These are phyloP conservation scores for Fusarium sacchari DNA, from an alignment of 2,329 filamentous ascomycete genomes.

Conservation along the genomic window DNA sequence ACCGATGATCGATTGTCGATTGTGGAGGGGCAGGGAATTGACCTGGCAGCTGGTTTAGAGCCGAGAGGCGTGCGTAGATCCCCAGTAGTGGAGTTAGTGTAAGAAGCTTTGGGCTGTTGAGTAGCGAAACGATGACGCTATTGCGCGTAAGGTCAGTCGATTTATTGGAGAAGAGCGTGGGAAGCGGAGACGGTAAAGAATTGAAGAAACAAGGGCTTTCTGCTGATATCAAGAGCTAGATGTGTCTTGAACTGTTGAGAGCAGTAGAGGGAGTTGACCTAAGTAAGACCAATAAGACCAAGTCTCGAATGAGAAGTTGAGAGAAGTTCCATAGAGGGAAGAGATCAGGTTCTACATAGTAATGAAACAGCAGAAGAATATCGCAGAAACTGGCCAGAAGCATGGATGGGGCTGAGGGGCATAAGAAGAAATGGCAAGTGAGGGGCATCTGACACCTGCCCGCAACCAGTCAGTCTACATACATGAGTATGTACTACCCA, in stretches of 20 bases:
- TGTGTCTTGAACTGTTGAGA: not conserved
- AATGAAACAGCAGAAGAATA: conserved; percentile 14
- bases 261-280: not conserved
- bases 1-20: conserved; percentile 29
- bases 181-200: conserved; percentile 23
- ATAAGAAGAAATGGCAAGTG: conserved; percentile 20
- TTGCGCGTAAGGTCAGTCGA: conserved; percentile 42
- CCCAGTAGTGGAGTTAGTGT: conserved; percentile 43
- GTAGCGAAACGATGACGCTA: conserved; percentile 44
- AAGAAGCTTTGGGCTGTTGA: conserved; percentile 38
- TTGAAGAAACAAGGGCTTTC: conserved; percentile 18
- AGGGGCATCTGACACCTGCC: conserved; percentile 26
- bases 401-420: conserved; percentile 20
- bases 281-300: not conserved
- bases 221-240: conserved; percentile 4
- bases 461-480: conserved; percentile 10
- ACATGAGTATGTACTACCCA: not conserved
- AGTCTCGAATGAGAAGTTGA: not conserved
- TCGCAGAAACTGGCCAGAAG: conserved; percentile 21
- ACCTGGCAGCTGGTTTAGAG: conserved; percentile 36
- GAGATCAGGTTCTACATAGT: conserved; percentile 9
- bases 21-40: conserved; percentile 43
- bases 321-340: not conserved
- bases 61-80: conserved; percentile 39
- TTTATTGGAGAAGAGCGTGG: conserved; percentile 40